phyloP scores from a whole-genome alignment of 169 alveolate species.

The Besnoitia besnoiti region DNA sequence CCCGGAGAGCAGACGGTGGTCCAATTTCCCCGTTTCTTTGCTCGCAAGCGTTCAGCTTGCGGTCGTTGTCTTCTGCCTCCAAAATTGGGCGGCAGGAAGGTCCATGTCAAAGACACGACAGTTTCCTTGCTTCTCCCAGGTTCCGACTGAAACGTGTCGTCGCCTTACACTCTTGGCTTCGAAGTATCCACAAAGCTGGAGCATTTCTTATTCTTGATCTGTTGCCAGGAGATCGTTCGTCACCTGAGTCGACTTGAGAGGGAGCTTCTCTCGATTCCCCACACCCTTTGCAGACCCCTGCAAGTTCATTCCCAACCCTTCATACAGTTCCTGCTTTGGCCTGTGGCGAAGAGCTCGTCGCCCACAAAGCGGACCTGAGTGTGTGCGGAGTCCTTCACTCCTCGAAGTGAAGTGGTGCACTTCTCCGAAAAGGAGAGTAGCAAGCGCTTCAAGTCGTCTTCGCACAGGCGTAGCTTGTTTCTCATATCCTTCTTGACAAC shows the following conservation, averaged over 20 bases:
- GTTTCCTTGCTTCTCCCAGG: background rate
- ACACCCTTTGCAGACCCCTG: background rate
- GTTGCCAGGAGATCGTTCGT: background rate
- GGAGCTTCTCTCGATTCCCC: background rate
- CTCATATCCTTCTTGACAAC: too few relatives aligned
- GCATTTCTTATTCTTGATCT: background rate
- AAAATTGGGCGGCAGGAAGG: background rate
- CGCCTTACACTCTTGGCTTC: slow-evolving; percentile 9
- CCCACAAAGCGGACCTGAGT: background rate
- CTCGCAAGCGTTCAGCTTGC: background rate
- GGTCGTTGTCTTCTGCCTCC: background rate
- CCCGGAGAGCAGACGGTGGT: slow-evolving; percentile 2
- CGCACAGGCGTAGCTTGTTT: too few relatives aligned
- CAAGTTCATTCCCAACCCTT: background rate
- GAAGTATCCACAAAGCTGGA: slow-evolving; percentile 7
- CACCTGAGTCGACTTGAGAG: background rate
- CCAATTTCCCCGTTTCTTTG: background rate
- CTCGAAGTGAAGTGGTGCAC: background rate
- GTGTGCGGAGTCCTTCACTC: background rate
- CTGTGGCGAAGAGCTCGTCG: background rate
- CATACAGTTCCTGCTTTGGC: background rate
- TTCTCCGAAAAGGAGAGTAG: background rate
- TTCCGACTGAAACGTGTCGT: background rate
- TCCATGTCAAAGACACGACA: background rate
- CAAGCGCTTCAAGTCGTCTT: too few relatives aligned